Conservation (phyloP, 208 protist genomes). For the Borovskyia barvae region DNA sequence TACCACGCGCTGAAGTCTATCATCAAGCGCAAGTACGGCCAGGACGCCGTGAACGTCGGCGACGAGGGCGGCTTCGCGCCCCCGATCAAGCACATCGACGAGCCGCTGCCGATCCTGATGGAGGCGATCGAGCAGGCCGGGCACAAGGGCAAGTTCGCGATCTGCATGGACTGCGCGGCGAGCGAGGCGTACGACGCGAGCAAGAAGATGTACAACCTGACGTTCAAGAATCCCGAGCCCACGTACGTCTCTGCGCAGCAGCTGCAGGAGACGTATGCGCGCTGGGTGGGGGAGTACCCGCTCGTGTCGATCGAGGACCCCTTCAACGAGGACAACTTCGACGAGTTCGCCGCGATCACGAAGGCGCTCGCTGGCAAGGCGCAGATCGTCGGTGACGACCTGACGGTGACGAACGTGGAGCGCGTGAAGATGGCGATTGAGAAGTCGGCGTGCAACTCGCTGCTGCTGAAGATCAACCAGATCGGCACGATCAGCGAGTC, state of each 20-base stretch:
- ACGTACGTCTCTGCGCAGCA: conserved; percentile 73
- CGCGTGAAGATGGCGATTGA: conserved; percentile 93
- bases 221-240: conserved; percentile 94
- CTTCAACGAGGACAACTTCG: conserved; percentile 98
- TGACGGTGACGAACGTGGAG: conserved; percentile 97
- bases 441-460: conserved; percentile 94
- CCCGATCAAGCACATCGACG: conserved; percentile 93
- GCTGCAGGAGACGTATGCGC: conserved; percentile 92
- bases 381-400: conserved; percentile 99
- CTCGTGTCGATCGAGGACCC: conserved; percentile 99
- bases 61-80: conserved; percentile 99
- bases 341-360: conserved; percentile 88
- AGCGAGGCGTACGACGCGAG: conserved; percentile 97
- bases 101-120: conserved; percentile 96
- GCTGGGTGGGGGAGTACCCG: conserved; percentile 92
- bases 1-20: conserved; percentile 98
- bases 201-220: conserved; percentile 95
- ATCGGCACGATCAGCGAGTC: conserved; percentile 98
- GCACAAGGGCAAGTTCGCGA: conserved; percentile 94
- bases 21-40: conserved; percentile 96
- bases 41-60: conserved; percentile 94
- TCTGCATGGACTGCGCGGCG: conserved; percentile 99
- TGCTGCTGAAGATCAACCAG: conserved; percentile 99
- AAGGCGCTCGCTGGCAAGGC: conserved; percentile 58
- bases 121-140: conserved; percentile 96